Evolutionary conservation across 1,284 basidiomycete species (phyloP).

Genomic region (Omphalotus olearius): DNA sequence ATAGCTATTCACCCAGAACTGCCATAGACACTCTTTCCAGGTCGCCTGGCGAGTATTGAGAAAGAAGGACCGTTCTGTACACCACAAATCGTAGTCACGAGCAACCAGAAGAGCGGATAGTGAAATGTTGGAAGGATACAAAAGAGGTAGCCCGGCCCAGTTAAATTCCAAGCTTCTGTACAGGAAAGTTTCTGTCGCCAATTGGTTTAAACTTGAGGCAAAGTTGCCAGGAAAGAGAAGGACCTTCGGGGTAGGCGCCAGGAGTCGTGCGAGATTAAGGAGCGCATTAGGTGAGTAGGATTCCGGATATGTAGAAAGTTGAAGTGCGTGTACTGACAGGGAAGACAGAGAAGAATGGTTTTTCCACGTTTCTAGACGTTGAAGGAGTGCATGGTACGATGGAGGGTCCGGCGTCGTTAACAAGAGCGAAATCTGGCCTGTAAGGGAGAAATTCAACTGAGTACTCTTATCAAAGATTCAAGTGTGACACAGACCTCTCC

Average conservation of each 20-base stretch:
- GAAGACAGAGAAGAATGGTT: conserved; percentile 22
- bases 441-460: conserved; percentile 6
- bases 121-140: conserved; percentile 11
- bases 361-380: conserved; percentile 26
- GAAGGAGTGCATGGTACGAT: conserved; percentile 20
- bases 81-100: conserved; percentile 54
- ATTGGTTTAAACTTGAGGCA: conserved; percentile 24
- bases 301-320: conserved; percentile 32
- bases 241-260: conserved; percentile 45
- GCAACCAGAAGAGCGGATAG: conserved; percentile 45
- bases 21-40: conserved; percentile 71
- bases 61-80: conserved; percentile 54
- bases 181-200: too few relatives aligned
- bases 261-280: conserved; percentile 60
- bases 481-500: conserved; percentile 41
- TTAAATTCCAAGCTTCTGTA: too few relatives aligned
- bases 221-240: conserved; percentile 48
- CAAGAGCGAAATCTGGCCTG: conserved; percentile 54
- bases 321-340: conserved; percentile 49
- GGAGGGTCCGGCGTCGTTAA: conserved; percentile 34
- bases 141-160: too few relatives aligned
- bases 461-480: too few relatives aligned
- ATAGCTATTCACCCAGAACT: conserved; percentile 52
- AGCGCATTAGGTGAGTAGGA: conserved; percentile 45
- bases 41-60: conserved; percentile 41